Evolutionary conservation across 78 protist species (phyloP), one percentile per base, ranked within the genome.

Genomic region (Diacronema lutheri): DNA sequence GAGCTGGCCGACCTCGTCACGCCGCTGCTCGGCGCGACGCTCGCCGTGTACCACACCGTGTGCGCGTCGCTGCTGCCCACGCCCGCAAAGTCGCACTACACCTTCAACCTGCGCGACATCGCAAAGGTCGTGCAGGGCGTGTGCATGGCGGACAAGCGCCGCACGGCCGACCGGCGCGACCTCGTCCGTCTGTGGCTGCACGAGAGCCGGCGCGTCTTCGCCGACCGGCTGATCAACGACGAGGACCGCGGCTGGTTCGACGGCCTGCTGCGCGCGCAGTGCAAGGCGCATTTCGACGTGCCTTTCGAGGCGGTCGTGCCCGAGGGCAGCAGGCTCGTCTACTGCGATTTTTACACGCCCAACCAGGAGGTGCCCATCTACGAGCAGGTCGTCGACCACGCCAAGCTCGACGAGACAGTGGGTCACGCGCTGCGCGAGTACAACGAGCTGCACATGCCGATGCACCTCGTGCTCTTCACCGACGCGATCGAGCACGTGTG

Each of bases 61-160:
- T n/a, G 35, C 62, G 62, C 4, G 25, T n/a, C 64, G 55, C 86
- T 96, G 65, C 87, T 92, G 13, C 99, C 99, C 21, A 95, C 97
- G 4, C 99, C 97, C 1, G 68, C 83, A 37, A 92, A 93, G 77
- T 86, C 91, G 26, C 99, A 97, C 88, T 97, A 97, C 92, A 91
- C 97, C 10, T 97, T 95, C 97, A 97, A 95, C 91, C 77, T 97
- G 80, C 92, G 99, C n/a, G 99, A 95, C 62, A 78, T 97, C 12
- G 4, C 94, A 23, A 90, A 89, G 65, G 91, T 95, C 38, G 83
- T 94, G 81, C 93, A 94, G 60, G 95, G 96, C 25, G 29, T 94
- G 26, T 83, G 86, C 72, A 79, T 84, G 85, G 65, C 81, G 12
- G 88, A 87, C n/a, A 74, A 88, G 20, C 64, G 72, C 72, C 11